Evolutionary conservation across 768 basidiomycete genomes (phyloP).

Genomic region (Leccinum ochraceum): DNA sequence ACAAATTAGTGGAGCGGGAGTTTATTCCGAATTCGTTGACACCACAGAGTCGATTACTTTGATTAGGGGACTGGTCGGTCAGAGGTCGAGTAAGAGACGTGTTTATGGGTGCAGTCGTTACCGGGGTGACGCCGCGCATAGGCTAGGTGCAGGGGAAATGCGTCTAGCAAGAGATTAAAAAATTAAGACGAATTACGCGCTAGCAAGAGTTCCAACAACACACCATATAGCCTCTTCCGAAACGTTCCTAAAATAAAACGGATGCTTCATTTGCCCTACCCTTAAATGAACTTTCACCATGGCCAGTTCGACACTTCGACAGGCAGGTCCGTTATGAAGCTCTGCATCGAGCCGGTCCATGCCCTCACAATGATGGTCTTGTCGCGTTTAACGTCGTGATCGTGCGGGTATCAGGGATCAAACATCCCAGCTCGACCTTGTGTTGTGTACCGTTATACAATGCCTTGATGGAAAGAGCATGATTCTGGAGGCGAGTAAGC

Average conservation of each 20-base stretch:
- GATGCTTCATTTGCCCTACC: neutral
- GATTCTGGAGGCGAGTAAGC: conserved; percentile 79
- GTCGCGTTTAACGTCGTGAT: conserved; percentile 82
- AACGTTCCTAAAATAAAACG: conserved; percentile 48
- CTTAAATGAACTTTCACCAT: conserved; percentile 46
- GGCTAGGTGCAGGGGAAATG: conserved; percentile 48
- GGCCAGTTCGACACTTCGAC: conserved; percentile 87
- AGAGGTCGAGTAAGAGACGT: conserved; percentile 23
- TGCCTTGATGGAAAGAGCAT: conserved; percentile 62
- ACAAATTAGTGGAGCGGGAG: conserved; percentile 11
- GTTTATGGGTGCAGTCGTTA: conserved; percentile 31
- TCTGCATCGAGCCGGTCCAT: conserved; percentile 65
- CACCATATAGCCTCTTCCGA: conserved; percentile 69
- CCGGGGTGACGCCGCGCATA: conserved; percentile 32
- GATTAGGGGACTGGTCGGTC: conserved; percentile 21
- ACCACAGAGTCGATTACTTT: conserved; percentile 13
- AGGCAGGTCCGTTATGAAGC: conserved; percentile 73
- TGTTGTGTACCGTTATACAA: conserved; percentile 72
- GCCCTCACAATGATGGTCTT: conserved; percentile 74
- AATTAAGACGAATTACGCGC: neutral
- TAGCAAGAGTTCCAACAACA: neutral
- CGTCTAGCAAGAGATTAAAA: conserved; percentile 34
- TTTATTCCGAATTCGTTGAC: conserved; percentile 10
- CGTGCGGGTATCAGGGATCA: conserved; percentile 71
- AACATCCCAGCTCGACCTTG: conserved; percentile 70